phyloP scores from a whole-genome alignment of 1,139 yeast genomes.

The Debaryomyces psychrophilus region DNA sequence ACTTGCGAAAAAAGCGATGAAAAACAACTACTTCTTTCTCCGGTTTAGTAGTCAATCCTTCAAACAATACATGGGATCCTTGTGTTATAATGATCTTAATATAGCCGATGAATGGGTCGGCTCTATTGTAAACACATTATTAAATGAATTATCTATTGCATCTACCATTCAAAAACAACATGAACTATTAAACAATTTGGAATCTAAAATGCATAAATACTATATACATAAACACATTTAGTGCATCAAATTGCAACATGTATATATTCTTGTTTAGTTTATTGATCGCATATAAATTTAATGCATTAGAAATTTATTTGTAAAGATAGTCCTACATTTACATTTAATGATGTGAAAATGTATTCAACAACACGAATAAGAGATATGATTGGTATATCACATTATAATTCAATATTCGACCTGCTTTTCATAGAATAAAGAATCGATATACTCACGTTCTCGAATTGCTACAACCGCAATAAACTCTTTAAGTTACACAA shows the following conservation, averaged over 20 bases:
- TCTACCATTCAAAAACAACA: constrained; percentile 5
- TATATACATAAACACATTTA: constrained; percentile 3
- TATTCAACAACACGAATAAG: too few relatives aligned
- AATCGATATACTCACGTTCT: constrained; percentile 1
- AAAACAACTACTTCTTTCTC: constrained; percentile 20
- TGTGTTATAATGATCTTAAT: constrained; percentile 15
- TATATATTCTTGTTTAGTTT: neutral
- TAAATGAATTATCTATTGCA: constrained; percentile 2
- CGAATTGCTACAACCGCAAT: neutral
- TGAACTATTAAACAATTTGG: constrained; percentile 9
- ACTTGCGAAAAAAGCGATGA: constrained; percentile 12
- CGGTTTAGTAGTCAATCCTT: constrained; percentile 22
- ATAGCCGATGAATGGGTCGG: constrained; percentile 22
- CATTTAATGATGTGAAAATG: too few relatives aligned
- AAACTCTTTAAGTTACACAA: neutral
- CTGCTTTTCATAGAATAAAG: neutral
- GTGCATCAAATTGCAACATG: neutral
- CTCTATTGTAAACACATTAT: constrained; percentile 12
- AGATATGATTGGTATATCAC: neutral
- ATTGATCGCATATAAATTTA: neutral
- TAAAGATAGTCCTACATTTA: neutral
- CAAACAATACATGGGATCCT: constrained; percentile 27
- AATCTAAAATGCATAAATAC: constrained; percentile 4
- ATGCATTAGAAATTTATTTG: too few relatives aligned
- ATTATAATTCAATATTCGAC: neutral